Percentiles rank a stretch among this genome's conserved stretches.
Conservation (phyloP, 2,329 filamentous ascomycete species). For the Pseudogymnoascus sp. region DNA sequence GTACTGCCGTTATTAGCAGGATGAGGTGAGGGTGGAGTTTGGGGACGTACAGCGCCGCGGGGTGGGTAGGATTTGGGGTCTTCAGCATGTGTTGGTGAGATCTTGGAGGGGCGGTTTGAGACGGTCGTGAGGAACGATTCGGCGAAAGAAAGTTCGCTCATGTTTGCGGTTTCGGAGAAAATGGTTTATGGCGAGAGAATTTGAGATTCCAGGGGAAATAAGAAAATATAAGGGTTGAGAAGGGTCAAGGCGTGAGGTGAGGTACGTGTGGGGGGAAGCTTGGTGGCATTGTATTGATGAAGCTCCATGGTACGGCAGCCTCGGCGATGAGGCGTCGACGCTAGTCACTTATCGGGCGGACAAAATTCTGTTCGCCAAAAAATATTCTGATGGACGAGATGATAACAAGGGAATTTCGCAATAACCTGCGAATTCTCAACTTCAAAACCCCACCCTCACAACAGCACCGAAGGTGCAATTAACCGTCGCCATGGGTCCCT, state of each 20-base stretch:
- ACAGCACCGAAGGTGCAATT: constrained; percentile 8
- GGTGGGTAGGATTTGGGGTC: constrained; percentile 71
- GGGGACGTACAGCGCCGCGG: constrained; percentile 58
- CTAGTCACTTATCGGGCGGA: constrained; percentile 8
- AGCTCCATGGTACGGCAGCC: constrained; percentile 6
- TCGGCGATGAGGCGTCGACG: constrained; percentile 7
- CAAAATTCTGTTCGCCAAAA: constrained; percentile 8
- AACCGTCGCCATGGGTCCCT: constrained; percentile 64
- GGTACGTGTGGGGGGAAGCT: background rate
- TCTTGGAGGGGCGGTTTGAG: constrained; percentile 69
- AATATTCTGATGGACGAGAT: background rate
- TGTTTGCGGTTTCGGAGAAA: constrained; percentile 30
- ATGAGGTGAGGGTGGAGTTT: background rate
- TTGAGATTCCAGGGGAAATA: background rate
- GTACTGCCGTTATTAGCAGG: constrained; percentile 40
- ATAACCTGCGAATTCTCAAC: constrained; percentile 5
- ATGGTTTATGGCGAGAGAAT: background rate
- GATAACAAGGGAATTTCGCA: constrained; percentile 8
- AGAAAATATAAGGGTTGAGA: background rate
- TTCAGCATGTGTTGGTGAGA: constrained; percentile 84
- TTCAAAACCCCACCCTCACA: background rate
- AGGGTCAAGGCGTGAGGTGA: background rate
- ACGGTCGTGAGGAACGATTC: constrained; percentile 73
- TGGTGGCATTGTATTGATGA: background rate
- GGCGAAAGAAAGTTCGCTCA: constrained; percentile 80